Evolutionary conservation across 1,284 basidiomycete genomes (phyloP).

Genomic region (Irpex rosettiformis): DNA sequence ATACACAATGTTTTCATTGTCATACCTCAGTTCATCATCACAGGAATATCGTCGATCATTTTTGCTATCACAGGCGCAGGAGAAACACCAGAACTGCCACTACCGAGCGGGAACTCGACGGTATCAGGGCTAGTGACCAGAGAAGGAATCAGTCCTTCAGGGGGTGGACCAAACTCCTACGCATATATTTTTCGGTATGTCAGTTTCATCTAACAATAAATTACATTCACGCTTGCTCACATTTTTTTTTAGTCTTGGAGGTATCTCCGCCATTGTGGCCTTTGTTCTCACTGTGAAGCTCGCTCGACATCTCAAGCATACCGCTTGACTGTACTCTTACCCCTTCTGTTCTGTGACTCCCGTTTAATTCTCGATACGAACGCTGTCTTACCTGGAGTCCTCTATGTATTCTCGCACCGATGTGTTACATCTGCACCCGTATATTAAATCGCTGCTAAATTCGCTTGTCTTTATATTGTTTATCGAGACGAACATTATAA

Average conservation of each 20-base stretch:
- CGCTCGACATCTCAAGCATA: conserved; percentile 54
- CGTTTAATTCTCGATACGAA: not conserved
- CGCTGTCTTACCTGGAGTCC: not conserved
- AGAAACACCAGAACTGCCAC: conserved; percentile 50
- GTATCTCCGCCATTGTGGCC: conserved; percentile 67
- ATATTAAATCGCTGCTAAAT: not conserved
- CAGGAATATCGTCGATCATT: conserved; percentile 60
- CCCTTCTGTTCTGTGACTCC: not conserved
- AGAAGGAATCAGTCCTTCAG: conserved; percentile 16
- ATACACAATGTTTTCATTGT: conserved; percentile 93
- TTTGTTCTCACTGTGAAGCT: conserved; percentile 68
- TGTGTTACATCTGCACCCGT: not conserved
- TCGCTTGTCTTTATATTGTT: not conserved
- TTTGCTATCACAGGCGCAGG: conserved; percentile 51
- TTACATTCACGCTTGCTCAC: too few species aligned
- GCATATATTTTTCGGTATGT: conserved; percentile 76
- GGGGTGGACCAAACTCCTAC: conserved; percentile 55
- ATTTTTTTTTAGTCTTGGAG: conserved; percentile 77
- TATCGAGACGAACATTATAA: too few species aligned
- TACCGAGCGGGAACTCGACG: conserved; percentile 30
- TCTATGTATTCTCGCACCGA: not conserved
- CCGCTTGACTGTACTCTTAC: conserved; percentile 21
- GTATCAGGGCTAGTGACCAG: conserved; percentile 17
- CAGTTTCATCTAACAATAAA: not conserved
- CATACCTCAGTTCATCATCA: conserved; percentile 70